Evolutionary conservation across 2,329 filamentous ascomycete genomes (phyloP), one percentile per base, ranked within the genome.

Genomic region (Ophiostoma quercus): DNA sequence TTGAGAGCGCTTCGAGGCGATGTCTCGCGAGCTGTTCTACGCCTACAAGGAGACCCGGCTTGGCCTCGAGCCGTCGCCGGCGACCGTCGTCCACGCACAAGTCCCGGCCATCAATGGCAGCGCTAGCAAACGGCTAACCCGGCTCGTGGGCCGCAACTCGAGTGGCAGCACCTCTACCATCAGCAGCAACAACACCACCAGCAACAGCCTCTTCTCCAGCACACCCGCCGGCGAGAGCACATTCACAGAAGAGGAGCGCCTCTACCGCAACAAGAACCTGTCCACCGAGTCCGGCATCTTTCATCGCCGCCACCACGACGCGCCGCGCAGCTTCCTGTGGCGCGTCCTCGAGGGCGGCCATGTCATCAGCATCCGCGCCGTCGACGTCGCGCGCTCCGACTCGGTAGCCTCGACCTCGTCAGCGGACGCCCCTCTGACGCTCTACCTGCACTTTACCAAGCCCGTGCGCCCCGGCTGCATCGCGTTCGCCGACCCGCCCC

Each of bases 271-370:
- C 71, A 88, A 87, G 73, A 87, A 91, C 76, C 82, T 97, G 68
- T 92, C 94, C 34, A 89, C 84, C 1, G 87, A 93, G 41, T 90
- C 92, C 37, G 92, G 92, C 2, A 85, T 98, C 70, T 97, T 92
- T 81, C 93, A 96, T 79, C 88, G 95, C 69, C 86, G 87, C 78
- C 86, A 90, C 78, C 87, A 90, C 76, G 83, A 86, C 73, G 89
- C 90, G 73, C 95, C 95, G 54, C 89, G 91, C 77, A 92, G 88
- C 79, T 96, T 98, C 77, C 84, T 97, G 66, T 99, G 95, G 95
- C 88, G 94, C 74, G 85, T 98, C 54, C 81, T 97, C 72, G 90
- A 96, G 76, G 88, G 92, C 75, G 88, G 88, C 76, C 91, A 87
- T 74, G 83, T 92, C 72, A 84, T 99, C 74, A 94, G 95, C 80